Percentiles rank a stretch among this genome's conserved stretches.
phyloP scores from a whole-genome alignment of 2,329 filamentous ascomycete species.

The Endocalyx cinctus region DNA sequence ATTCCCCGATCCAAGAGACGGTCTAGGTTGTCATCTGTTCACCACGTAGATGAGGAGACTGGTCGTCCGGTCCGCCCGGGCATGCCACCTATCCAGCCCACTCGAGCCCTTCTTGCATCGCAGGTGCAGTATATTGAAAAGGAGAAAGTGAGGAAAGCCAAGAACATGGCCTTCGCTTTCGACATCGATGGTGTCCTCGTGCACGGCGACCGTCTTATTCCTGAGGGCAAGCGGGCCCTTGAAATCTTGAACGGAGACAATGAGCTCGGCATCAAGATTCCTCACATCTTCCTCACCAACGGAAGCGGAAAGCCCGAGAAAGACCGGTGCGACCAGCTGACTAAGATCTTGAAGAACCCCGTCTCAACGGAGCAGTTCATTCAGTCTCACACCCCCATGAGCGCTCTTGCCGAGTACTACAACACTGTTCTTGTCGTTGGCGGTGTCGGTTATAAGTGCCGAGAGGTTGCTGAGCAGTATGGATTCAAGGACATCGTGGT shows the following conservation, averaged over 20 bases:
- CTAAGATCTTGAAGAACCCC: conserved; percentile 60
- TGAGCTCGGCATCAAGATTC: conserved; percentile 73
- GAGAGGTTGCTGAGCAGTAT: conserved; percentile 67
- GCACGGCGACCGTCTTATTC: conserved; percentile 66
- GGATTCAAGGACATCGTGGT: conserved; percentile 71
- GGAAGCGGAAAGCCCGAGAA: conserved; percentile 67
- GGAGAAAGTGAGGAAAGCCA: conserved; percentile 63
- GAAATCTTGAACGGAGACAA: conserved; percentile 72
- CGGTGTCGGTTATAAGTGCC: conserved; percentile 70
- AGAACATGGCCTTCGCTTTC: conserved; percentile 80
- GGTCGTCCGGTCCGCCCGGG: conserved; percentile 45
- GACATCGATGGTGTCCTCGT: conserved; percentile 76
- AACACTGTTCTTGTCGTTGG: conserved; percentile 70
- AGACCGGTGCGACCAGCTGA: conserved; percentile 61
- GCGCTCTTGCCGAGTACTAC: conserved; percentile 71
- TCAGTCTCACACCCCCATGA: conserved; percentile 74
- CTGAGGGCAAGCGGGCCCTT: conserved; percentile 60
- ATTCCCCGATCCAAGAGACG: conserved; percentile 68
- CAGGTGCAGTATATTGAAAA: conserved; percentile 65
- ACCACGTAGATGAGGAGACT: conserved; percentile 37
- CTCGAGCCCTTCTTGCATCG: conserved; percentile 63
- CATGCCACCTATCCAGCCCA: conserved; percentile 55
- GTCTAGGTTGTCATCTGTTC: conserved; percentile 62
- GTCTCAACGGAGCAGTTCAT: conserved; percentile 72
- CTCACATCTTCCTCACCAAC: conserved; percentile 72